A percentile compares a stretch with the other conserved stretches of the same genome.
phyloP scores from a whole-genome alignment of 306 rosid species.

The Lagenaria siceraria region DNA sequence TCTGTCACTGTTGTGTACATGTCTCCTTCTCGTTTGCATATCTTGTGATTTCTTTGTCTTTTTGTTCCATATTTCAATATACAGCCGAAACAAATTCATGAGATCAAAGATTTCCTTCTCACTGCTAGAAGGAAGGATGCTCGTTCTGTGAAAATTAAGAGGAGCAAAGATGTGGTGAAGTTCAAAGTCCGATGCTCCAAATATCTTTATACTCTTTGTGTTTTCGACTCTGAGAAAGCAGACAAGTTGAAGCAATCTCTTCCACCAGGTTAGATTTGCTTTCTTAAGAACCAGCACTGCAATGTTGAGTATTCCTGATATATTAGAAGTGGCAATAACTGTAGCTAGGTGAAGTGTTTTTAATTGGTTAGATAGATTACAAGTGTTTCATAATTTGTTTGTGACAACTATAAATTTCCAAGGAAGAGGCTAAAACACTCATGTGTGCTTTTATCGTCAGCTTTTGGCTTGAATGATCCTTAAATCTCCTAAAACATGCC shows the following conservation, averaged over 20 bases:
- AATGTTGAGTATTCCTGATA: not conserved
- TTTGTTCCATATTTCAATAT: not conserved
- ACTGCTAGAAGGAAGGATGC: slow-evolving; percentile 90
- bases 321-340: not conserved
- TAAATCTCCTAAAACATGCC: not conserved
- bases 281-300: not conserved
- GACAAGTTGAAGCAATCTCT: slow-evolving; percentile 89
- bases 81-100: slow-evolving; percentile 87
- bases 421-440: not conserved
- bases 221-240: slow-evolving; percentile 67
- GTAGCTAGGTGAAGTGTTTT: not conserved
- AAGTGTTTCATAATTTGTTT: not conserved
- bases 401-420: not conserved
- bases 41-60: not conserved
- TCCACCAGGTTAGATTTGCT: slow-evolving; percentile 48
- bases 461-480: not conserved
- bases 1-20: not conserved
- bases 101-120: slow-evolving; percentile 88
- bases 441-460: not conserved
- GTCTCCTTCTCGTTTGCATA: not conserved
- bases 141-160: slow-evolving; percentile 67
- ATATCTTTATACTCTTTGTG: slow-evolving; percentile 87
- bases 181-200: slow-evolving; percentile 84
- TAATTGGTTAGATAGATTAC: not conserved
- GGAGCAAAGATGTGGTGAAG: slow-evolving; percentile 74